Evolutionary conservation across 1,284 basidiomycete genomes (phyloP), one percentile per base, ranked within the genome.

Genomic region (Tremellales sp.): DNA sequence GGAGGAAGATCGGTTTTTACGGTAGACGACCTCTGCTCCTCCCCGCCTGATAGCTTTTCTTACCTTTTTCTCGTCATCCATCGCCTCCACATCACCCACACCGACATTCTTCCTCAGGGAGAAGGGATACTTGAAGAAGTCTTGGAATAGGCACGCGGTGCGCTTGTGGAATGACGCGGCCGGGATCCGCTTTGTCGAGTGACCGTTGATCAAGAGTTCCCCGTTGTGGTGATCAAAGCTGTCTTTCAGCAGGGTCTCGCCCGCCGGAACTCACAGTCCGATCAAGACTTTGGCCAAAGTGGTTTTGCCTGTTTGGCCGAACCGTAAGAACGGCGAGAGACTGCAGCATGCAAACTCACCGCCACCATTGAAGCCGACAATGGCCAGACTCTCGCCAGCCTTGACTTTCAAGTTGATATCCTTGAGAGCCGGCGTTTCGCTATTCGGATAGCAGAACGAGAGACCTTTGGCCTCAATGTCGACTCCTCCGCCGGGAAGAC

Each of bases 141-240:
- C 81, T 66, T 91, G 87, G 66, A 90, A 86, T 16, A 89, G 82
- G n/a, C 82, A 82, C 8, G 83, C 82, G 25, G 81, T 73, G 64
- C 83, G 84, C 32, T 74, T 72, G 66, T 90, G 87, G 54, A 85
- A 81, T 41, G 86, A 84, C 10, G 68, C 68, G 21, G 86, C 82
- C 45, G 79, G 74, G 60, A 81, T 79, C 32, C 75, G 76, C 29
- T 82, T 78, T 37, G 86, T 76, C 61, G 84, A 81, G 38, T 77
- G 70, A 50, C 76, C 83, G 63, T 90, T 89, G 58, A 89, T 75
- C 41, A 76, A 69, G 31, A 89, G 70, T 31, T 78, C 71, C 7
- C 86, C 85, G 32, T 72, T 59, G 61, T 85, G 60, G 18, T 55
- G 24, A 39, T 39, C 37, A 25, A 25, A 39, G 12, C 37, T 39